Evolutionary conservation across 177 flowering plant species (phyloP).

Genomic region (Vitis hybrid): DNA sequence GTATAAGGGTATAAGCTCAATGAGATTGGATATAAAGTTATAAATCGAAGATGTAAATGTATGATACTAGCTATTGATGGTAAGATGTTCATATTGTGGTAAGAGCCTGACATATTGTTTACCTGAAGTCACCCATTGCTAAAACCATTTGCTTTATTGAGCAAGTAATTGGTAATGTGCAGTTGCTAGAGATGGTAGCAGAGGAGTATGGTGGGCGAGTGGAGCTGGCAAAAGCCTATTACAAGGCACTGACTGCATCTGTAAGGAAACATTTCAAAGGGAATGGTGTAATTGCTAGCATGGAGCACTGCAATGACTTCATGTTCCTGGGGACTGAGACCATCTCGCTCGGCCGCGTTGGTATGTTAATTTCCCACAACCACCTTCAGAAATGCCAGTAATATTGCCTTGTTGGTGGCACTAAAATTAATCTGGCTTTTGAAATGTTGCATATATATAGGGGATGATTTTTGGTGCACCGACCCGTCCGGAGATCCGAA

Average conservation of each 20-base stretch:
- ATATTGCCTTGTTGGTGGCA: too few relatives aligned
- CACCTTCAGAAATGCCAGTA: too few relatives aligned
- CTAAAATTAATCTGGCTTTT: too few relatives aligned
- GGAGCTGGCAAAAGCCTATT: constrained; percentile 63
- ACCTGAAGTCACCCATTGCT: too few relatives aligned
- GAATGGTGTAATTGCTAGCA: constrained; percentile 66
- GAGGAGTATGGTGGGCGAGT: constrained; percentile 65
- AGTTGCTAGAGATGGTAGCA: constrained; percentile 57
- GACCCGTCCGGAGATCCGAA: constrained; percentile 53
- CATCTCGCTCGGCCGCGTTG: constrained; percentile 60
- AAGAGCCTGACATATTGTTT: too few relatives aligned
- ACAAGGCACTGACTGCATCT: constrained; percentile 50
- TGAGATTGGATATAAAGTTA: too few relatives aligned
- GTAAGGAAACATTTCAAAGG: constrained; percentile 58
- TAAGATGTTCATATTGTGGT: too few relatives aligned
- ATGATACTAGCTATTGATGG: too few relatives aligned
- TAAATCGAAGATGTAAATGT: too few relatives aligned
- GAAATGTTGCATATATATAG: constrained; percentile 13
- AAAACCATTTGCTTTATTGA: background rate
- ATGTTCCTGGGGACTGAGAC: constrained; percentile 66
- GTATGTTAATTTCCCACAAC: constrained; percentile 21
- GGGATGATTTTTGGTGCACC: constrained; percentile 65
- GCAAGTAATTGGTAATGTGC: background rate
- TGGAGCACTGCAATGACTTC: constrained; percentile 75
- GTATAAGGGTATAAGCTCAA: too few relatives aligned